These are phyloP conservation scores for Quercus tomentella DNA, from an alignment of 331 rosid genomes.

Conservation along the genomic window DNA sequence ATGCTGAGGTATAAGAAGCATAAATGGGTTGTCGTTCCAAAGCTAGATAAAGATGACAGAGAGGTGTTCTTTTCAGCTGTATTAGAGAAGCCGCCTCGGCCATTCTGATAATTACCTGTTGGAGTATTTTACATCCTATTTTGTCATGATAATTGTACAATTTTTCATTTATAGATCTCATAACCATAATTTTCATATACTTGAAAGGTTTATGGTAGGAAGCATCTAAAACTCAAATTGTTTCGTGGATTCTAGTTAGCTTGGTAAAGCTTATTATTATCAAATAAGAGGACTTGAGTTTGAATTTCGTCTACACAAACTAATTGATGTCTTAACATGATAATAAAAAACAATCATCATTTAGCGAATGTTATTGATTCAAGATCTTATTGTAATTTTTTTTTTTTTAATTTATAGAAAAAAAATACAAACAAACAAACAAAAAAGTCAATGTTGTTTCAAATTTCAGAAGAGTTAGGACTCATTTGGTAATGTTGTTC, in stretches of 20 bases:
- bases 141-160: constrained; percentile 1
- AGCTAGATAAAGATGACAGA: constrained; percentile 56
- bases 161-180: background rate
- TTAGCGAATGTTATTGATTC: no score
- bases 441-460: no score
- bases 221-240: background rate
- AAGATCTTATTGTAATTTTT: no score
- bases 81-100: constrained; percentile 68
- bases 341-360: no score
- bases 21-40: constrained; percentile 69
- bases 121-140: background rate
- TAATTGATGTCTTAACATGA: no score
- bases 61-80: constrained; percentile 79
- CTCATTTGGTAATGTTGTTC: no score
- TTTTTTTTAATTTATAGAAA: no score
- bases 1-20: constrained; percentile 61
- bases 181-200: background rate
- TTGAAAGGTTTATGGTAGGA: background rate
- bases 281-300: no score
- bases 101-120: constrained; percentile 38
- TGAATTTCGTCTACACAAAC: no score
- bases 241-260: background rate
- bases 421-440: no score
- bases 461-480: no score
- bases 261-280: no score